Evolutionary conservation across 1,284 basidiomycete species (phyloP).

Genomic region (Albatrellus sp.): DNA sequence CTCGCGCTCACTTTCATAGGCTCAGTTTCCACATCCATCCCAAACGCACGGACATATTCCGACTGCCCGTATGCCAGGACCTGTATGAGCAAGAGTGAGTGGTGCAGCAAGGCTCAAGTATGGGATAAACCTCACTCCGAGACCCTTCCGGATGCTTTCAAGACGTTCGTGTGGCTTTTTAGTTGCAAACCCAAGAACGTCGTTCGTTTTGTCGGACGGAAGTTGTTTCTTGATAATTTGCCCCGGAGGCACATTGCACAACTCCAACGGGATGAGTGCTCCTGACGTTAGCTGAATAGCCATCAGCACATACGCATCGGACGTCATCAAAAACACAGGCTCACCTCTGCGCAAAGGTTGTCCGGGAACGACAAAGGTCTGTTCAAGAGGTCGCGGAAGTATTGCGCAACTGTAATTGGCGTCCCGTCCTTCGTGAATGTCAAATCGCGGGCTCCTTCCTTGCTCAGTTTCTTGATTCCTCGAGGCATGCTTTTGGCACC

Average conservation of each 20-base stretch:
- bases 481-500: neutral
- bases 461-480: constrained; percentile 13
- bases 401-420: neutral
- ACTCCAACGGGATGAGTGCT: constrained; percentile 55
- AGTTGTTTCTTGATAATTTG: constrained; percentile 68
- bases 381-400: neutral
- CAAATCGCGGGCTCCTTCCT: constrained; percentile 4
- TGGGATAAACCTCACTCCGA: constrained; percentile 27
- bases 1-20: constrained; percentile 47
- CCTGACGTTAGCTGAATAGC: constrained; percentile 44
- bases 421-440: neutral
- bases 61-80: constrained; percentile 60
- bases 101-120: neutral
- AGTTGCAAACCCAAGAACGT: constrained; percentile 61
- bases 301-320: neutral
- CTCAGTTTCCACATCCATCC: constrained; percentile 39
- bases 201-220: constrained; percentile 51
- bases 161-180: constrained; percentile 53
- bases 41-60: constrained; percentile 59
- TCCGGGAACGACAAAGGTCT: constrained; percentile 41
- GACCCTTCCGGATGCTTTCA: constrained; percentile 40
- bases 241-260: constrained; percentile 50
- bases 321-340: constrained; percentile 7
- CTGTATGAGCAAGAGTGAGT: constrained; percentile 19
- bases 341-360: constrained; percentile 51